Base-by-base conservation (phyloP, 1,139 yeast species). In the Debaryomycetaceae sp. region DNA sequence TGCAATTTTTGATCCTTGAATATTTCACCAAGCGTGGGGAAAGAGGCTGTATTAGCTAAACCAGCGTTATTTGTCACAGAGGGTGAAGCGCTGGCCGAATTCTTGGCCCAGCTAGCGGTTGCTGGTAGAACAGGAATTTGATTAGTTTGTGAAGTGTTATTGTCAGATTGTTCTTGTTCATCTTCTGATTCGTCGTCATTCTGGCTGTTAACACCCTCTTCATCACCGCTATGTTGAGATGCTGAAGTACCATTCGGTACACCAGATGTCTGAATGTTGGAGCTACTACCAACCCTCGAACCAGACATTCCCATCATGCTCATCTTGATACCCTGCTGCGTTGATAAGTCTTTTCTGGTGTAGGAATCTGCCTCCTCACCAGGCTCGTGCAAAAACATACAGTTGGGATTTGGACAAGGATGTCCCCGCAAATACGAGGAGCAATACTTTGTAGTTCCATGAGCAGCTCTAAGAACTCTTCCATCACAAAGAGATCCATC, bases 361-460 rank as follows among this genome's bases (percentile, higher is more conserved):
- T 89, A 93, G 6, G 96, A 85, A 59, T 95, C 99, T 1, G 98
- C 98, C 64, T 95, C 99, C 69, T 95, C 99, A 48, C 99, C 99
- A 3, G 99, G 99, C 65, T 95, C 99, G 63, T 95, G 99, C 57
- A 95, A 76, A 60, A 93, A 95, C 99, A 95, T 95, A 76, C 99
- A 95, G 62, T 90, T 90, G 49, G 99, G 99, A 66, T 95, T 95
- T 48, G 97, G 99, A 68, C 99, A 95, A 20, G 95, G 84, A 63
- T 89, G 96, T 36, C 97, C 97, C 52, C 98, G 80, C 52, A 95
- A 74, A 62, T 95, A 95, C 2, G 96, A 86, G 13, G 97, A 89
- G 65, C 99, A 95, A 69, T 95, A 95, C 66, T 95, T 95, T 11
- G 99, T 95, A 4, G 99, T 95, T 59, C 99, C 99, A 65, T 91